Evolutionary conservation across 371 early-diverging fungal genomes (phyloP).

Genomic region (Mucor ambiguus): DNA sequence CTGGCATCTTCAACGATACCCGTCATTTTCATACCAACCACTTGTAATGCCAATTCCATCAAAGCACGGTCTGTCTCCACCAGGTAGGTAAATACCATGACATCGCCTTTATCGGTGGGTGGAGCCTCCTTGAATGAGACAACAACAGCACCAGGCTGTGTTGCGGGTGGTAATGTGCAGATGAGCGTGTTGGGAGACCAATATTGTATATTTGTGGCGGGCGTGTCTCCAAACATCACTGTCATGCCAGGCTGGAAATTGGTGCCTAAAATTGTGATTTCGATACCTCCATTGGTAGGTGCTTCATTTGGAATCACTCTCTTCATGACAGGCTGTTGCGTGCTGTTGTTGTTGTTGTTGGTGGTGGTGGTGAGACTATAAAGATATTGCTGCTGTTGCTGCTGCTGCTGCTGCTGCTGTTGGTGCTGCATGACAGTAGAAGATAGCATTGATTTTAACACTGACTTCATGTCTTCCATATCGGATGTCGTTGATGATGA

Average conservation of each 20-base stretch:
- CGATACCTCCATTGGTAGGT: slow-evolving; percentile 84
- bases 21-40: slow-evolving; percentile 83
- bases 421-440: neutral
- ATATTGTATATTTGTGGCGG: slow-evolving; percentile 61
- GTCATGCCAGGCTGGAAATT: slow-evolving; percentile 73
- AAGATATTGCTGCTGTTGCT: slow-evolving; percentile 14
- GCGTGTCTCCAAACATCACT: slow-evolving; percentile 61
- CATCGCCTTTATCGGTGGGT: slow-evolving; percentile 49
- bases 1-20: slow-evolving; percentile 77
- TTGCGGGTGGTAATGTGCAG: slow-evolving; percentile 81
- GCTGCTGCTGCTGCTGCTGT: slow-evolving; percentile 7
- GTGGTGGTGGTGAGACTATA: slow-evolving; percentile 1
- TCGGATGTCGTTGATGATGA: slow-evolving; percentile 6
- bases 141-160: slow-evolving; percentile 75
- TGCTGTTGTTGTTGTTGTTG: neutral
- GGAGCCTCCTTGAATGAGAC: slow-evolving; percentile 74
- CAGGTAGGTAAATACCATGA: slow-evolving; percentile 63
- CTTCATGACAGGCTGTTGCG: slow-evolving; percentile 35
- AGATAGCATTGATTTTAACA: slow-evolving; percentile 9
- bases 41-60: slow-evolving; percentile 87
- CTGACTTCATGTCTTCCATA: slow-evolving; percentile 1
- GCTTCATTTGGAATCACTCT: slow-evolving; percentile 78
- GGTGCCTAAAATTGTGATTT: slow-evolving; percentile 79
- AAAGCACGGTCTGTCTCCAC: slow-evolving; percentile 83
- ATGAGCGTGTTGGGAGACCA: slow-evolving; percentile 82